phyloP scores from a whole-genome alignment of 1,284 basidiomycete species.

The Sanghuangporus baumii region DNA sequence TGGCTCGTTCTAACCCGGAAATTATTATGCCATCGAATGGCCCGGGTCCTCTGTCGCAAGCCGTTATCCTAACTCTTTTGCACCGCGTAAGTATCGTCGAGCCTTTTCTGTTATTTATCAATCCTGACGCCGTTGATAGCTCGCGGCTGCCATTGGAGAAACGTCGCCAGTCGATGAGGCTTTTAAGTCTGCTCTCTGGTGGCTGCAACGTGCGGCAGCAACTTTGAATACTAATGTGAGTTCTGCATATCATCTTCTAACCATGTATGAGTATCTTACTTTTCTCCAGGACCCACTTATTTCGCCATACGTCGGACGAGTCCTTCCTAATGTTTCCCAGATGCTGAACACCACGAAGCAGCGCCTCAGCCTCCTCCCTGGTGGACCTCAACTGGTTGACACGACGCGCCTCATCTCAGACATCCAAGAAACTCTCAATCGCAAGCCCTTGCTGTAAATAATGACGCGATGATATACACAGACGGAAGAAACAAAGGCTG shows the following conservation, averaged over 20 bases:
- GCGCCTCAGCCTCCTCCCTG: constrained; percentile 68
- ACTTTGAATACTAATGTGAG: constrained; percentile 66
- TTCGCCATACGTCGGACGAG: constrained; percentile 71
- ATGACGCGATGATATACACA: not conserved
- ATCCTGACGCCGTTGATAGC: constrained; percentile 33
- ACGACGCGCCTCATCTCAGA: constrained; percentile 63
- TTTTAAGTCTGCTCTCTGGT: constrained; percentile 78
- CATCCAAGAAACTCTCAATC: constrained; percentile 64
- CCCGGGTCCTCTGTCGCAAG: constrained; percentile 65
- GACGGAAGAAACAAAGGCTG: not conserved
- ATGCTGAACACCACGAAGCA: constrained; percentile 73
- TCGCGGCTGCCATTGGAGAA: constrained; percentile 67
- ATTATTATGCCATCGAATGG: constrained; percentile 71
- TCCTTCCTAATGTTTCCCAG: constrained; percentile 70
- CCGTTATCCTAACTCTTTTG: constrained; percentile 73
- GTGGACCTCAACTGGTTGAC: constrained; percentile 58
- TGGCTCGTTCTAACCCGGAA: constrained; percentile 69
- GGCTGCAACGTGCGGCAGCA: constrained; percentile 68
- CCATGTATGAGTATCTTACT: constrained; percentile 9
- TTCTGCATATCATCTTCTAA: constrained; percentile 18
- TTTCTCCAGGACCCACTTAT: constrained; percentile 64
- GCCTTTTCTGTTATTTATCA: not conserved
- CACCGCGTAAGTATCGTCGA: constrained; percentile 57
- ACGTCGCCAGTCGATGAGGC: constrained; percentile 68
- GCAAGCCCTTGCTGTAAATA: constrained; percentile 41